Evolutionary conservation across 345 rosid species (phyloP), one percentile per base, ranked within the genome.

Genomic region (Anacardium occidentale): DNA sequence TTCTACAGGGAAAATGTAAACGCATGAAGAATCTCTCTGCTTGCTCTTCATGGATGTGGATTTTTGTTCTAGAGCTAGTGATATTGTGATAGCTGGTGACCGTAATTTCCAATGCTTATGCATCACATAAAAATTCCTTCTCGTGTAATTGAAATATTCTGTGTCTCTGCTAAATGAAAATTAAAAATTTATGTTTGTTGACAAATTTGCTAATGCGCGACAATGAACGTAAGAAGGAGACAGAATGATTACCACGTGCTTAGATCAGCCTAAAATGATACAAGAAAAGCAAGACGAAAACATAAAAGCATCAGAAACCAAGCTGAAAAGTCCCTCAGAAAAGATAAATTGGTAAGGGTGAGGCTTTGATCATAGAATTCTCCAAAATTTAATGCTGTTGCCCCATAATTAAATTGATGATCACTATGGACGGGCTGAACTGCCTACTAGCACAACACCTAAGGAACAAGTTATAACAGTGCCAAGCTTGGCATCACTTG

Each of bases 401-500:
- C n/a, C n/a, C 3, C 2, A 44, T 1, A 3, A 2, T 14, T 14
- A 18, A 14, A 20, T 17, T 44, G n/a, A 29, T 52, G 48, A 12
- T 63, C 51, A n/a, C 10, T 10, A 6, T 34, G 71, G 62, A 51
- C 85, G 90, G 96, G 87, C 89, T 62, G 97, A 90, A 75, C 77
- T 84, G 68, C 77, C 72, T 21, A 79, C 83, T 10, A 66, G 76
- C 61, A 55, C 85, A 66, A 81, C 80, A 18, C 93, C 91, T 13
- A 81, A 85, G 79, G 89, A 81, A 77, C 83, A 85, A 59, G 77
- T 18, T 13, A 83, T 87, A 59, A 13, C 32, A n/a, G 91, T 89
- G 61, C 97, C 98, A 2, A 87, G 90, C 84, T 64, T 86, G 75
- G 82, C 79, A 10, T 87, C 92, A 65, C 89, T 91, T 3, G 97